These are phyloP conservation scores for Fusarium sp. DNA, from an alignment of 2,329 filamentous ascomycete species.

Conservation along the genomic window DNA sequence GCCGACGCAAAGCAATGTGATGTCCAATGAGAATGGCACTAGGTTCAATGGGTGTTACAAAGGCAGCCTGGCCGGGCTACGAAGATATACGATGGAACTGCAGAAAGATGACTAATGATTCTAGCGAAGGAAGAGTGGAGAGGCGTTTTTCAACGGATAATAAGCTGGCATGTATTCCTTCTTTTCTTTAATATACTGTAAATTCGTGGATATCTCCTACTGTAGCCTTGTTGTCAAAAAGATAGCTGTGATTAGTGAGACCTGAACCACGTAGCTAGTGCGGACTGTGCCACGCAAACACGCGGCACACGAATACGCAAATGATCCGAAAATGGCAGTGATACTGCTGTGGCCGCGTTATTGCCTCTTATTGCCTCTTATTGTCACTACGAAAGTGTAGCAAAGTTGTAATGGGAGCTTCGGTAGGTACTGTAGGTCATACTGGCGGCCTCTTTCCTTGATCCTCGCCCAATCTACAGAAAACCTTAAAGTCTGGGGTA, in stretches of 20 bases:
- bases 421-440: background rate
- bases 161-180: no score
- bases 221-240: fast-evolving
- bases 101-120: no score
- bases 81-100: no score
- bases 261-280: background rate
- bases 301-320: background rate
- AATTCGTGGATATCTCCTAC: background rate
- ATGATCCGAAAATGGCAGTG: background rate
- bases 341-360: background rate
- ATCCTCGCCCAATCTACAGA: background rate
- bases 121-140: no score
- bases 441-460: background rate
- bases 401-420: background rate
- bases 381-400: no score
- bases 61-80: no score
- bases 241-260: background rate
- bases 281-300: background rate
- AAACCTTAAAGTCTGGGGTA: slow-evolving; percentile 8
- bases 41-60: no score
- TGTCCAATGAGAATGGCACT: no score
- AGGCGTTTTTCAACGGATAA: no score
- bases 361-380: background rate
- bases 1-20: no score
- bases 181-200: background rate